A percentile compares a stretch with the other conserved stretches of the same genome.
Conservation (phyloP, 805 yeast genomes). For the Komagataella ulmi region DNA sequence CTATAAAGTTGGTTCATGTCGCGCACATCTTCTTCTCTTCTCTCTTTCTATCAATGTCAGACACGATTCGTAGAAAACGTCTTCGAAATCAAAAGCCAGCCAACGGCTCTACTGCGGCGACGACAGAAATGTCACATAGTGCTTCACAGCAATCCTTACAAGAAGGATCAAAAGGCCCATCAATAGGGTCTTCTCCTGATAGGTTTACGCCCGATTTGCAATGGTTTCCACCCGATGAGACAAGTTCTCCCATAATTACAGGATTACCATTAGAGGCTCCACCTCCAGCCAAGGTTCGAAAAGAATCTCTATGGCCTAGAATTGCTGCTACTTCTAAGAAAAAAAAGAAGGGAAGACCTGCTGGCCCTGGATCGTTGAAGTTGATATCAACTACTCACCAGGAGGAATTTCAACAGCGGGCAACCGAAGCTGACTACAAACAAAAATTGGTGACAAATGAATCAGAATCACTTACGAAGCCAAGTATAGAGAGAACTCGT, state of each 20-base stretch:
- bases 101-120: background rate
- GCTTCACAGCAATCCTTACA: background rate
- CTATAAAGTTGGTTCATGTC: background rate
- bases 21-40: background rate
- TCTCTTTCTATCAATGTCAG: background rate
- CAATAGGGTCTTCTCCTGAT: background rate
- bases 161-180: background rate
- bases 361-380: constrained; percentile 2
- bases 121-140: background rate
- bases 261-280: constrained; percentile 63
- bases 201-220: background rate
- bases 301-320: constrained; percentile 39
- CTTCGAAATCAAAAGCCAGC: background rate
- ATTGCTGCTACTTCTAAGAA: constrained; percentile 12
- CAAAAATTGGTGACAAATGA: constrained; percentile 16
- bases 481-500: constrained; percentile 15
- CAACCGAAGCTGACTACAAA: constrained; percentile 7
- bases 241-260: constrained; percentile 23
- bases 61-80: background rate
- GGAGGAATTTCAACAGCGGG: constrained; percentile 4
- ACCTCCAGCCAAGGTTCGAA: constrained; percentile 48
- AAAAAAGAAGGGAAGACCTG: constrained; percentile 7
- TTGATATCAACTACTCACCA: constrained; percentile 4
- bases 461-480: constrained; percentile 19
- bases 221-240: background rate